phyloP scores from a whole-genome alignment of 768 basidiomycete genomes.

The Boletus barrowsii region DNA sequence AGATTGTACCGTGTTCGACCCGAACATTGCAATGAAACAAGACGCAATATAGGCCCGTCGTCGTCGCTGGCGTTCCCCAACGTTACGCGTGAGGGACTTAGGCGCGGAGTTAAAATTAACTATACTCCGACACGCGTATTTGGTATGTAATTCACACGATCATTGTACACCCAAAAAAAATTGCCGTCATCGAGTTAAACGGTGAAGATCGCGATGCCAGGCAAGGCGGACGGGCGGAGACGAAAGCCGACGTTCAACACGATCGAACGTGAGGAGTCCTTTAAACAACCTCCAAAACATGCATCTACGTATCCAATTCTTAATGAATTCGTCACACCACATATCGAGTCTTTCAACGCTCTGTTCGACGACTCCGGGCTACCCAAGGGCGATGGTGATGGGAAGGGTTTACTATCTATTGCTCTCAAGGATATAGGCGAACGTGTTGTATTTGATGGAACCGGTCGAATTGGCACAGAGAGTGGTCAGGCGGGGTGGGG shows the following conservation, averaged over 20 bases:
- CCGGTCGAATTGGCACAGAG: constrained; percentile 49
- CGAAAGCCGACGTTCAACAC: constrained; percentile 72
- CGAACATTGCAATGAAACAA: constrained; percentile 54
- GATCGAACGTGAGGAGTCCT: constrained; percentile 71
- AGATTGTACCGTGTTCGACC: constrained; percentile 47
- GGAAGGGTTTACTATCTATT: constrained; percentile 73
- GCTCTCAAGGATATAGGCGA: constrained; percentile 83
- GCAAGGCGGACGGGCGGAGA: constrained; percentile 38
- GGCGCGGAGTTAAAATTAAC: constrained; percentile 21
- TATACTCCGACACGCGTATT: constrained; percentile 19
- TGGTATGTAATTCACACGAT: constrained; percentile 26
- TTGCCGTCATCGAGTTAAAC: background rate
- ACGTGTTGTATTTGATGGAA: constrained; percentile 90
- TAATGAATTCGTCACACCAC: constrained; percentile 90
- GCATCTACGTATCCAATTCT: constrained; percentile 74
- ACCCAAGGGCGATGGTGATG: constrained; percentile 69
- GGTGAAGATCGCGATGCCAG: constrained; percentile 43
- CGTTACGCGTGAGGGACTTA: constrained; percentile 6
- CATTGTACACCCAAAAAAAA: constrained; percentile 13
- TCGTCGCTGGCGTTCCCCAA: constrained; percentile 24
- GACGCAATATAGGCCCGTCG: constrained; percentile 15
- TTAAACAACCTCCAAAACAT: constrained; percentile 69
- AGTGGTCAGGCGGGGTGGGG: constrained; percentile 63
- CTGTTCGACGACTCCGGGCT: constrained; percentile 92
- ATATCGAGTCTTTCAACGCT: constrained; percentile 95